Evolutionary conservation across 139 green algal species (phyloP).

Genomic region (Eudorina sp.): DNA sequence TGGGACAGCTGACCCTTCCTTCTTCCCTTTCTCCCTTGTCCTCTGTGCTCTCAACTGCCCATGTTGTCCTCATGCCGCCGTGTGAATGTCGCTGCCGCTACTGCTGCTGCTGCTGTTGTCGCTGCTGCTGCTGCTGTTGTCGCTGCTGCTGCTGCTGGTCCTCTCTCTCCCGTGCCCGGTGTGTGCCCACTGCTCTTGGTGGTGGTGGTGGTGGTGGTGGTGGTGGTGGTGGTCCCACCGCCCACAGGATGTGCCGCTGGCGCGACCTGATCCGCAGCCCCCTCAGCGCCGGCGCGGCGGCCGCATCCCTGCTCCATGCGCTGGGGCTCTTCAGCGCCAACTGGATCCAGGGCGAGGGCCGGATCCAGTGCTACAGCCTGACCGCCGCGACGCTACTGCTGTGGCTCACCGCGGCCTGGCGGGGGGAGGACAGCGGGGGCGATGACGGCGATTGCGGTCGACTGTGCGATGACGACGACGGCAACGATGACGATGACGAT

Average conservation of each 20-base stretch:
- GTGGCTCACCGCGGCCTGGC: not conserved
- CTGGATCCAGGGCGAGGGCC: conserved; percentile 74
- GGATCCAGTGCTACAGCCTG: conserved; percentile 62
- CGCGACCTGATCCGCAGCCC: conserved; percentile 52
- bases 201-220: too few species aligned
- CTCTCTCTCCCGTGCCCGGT: too few species aligned
- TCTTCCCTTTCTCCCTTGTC: too few species aligned
- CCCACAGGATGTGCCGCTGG: conserved; percentile 56
- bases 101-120: too few species aligned
- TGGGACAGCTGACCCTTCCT: too few species aligned
- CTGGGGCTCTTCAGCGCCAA: conserved; percentile 69
- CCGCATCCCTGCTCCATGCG: conserved; percentile 51
- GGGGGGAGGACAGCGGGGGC: not conserved
- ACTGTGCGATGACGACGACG: not conserved
- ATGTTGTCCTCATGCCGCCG: too few species aligned
- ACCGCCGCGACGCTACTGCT: conserved; percentile 50
- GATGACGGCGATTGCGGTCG: not conserved
- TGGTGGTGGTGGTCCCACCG: too few species aligned
- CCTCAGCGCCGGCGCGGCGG: not conserved
- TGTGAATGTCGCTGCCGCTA: too few species aligned
- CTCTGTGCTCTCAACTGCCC: too few species aligned
- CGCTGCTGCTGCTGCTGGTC: too few species aligned
- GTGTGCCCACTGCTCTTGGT: too few species aligned
- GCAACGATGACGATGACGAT: not conserved
- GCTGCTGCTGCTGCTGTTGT: too few species aligned